Conservation (phyloP, 805 yeast genomes). For the Candida takata region DNA sequence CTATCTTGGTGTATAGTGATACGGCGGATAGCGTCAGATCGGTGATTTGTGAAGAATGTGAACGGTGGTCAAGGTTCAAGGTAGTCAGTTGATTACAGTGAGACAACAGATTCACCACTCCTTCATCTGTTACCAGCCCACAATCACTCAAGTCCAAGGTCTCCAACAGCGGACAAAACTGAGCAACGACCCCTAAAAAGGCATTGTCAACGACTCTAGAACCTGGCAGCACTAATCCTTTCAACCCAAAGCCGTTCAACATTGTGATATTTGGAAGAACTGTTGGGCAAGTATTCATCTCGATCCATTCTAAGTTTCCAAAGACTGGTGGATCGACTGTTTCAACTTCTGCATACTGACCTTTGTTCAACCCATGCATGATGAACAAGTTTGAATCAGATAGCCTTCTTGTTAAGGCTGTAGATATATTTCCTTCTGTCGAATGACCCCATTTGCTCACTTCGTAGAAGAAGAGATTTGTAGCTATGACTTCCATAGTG, state of each 20-base stretch:
- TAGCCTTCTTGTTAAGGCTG: constrained; percentile 13
- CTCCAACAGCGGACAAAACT: constrained; percentile 50
- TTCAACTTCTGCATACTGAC: constrained; percentile 49
- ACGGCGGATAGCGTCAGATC: constrained; percentile 59
- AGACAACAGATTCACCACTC: constrained; percentile 59
- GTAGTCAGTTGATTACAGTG: constrained; percentile 49
- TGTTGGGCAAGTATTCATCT: constrained; percentile 76
- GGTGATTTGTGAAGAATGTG: constrained; percentile 58
- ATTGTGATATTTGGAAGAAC: constrained; percentile 48
- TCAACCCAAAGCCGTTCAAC: constrained; percentile 35
- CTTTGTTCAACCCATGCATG: constrained; percentile 57
- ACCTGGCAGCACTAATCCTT: constrained; percentile 59
- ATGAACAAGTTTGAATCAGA: constrained; percentile 42
- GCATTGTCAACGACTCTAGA: constrained; percentile 54
- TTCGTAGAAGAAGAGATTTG: constrained; percentile 47
- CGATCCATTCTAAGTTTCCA: constrained; percentile 56
- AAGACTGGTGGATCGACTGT: constrained; percentile 36
- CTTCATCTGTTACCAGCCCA: constrained; percentile 67
- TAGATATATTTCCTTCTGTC: constrained; percentile 8
- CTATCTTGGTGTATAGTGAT: constrained; percentile 37
- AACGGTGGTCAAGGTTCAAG: constrained; percentile 78
- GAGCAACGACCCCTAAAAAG: constrained; percentile 45
- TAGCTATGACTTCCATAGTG: constrained; percentile 47
- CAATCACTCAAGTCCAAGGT: constrained; percentile 79
- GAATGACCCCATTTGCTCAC: constrained; percentile 40